phyloP scores from a whole-genome alignment of 139 green algal species.

The Mesostigma viride region DNA sequence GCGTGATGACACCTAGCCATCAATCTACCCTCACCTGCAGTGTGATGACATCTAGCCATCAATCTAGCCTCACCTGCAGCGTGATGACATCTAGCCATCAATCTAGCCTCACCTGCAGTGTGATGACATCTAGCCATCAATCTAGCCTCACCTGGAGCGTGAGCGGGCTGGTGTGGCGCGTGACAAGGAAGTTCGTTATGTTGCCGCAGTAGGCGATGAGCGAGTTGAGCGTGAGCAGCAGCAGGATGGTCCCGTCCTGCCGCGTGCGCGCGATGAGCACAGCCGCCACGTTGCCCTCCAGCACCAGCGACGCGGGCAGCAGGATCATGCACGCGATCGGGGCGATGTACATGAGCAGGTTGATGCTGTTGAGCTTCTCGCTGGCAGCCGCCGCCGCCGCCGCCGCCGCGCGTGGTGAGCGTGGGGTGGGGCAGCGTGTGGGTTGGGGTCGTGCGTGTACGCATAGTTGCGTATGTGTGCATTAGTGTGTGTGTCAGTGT shows the following conservation, averaged over 20 bases:
- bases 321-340: constrained; percentile 55
- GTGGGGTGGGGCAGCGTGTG: too few species aligned
- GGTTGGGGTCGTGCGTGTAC: too few species aligned
- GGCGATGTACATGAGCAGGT: constrained; percentile 86
- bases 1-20: not conserved
- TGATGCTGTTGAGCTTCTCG: constrained; percentile 81
- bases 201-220: constrained; percentile 87
- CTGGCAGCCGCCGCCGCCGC: too few species aligned
- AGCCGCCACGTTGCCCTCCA: constrained; percentile 49
- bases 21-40: not conserved
- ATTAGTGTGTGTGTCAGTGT: too few species aligned
- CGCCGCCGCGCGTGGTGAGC: too few species aligned
- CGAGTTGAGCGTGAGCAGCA: constrained; percentile 65
- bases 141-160: constrained; percentile 71
- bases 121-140: constrained; percentile 54
- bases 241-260: constrained; percentile 24
- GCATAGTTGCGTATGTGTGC: too few species aligned
- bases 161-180: constrained; percentile 81
- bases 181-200: constrained; percentile 95
- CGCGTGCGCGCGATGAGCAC: constrained; percentile 16
- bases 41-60: not conserved
- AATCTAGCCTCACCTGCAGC: not conserved
- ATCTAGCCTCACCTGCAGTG: constrained; percentile 63
- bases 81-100: too few species aligned
- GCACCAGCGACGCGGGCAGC: constrained; percentile 49